Evolutionary conservation across 2,329 filamentous ascomycete genomes (phyloP).

Genomic region (Ophiostoma triangulosporum): DNA sequence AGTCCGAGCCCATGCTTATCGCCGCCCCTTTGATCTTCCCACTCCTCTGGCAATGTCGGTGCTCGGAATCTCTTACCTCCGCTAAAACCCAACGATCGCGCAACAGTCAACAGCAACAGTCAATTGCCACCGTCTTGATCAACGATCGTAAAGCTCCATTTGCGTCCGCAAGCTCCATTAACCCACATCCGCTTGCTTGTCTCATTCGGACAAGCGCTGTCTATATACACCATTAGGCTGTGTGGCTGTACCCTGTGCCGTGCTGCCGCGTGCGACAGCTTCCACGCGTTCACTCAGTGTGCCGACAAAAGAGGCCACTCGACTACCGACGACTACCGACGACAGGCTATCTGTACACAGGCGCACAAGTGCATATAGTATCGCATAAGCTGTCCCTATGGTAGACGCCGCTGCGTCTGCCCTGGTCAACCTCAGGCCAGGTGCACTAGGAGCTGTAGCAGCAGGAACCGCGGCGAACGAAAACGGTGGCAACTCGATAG

Average conservation of each 20-base stretch:
- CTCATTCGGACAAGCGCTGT: neutral
- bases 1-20: neutral
- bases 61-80: neutral
- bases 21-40: neutral
- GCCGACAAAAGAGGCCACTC: neutral
- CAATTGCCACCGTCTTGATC: too few relatives aligned
- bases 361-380: neutral
- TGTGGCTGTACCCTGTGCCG: too few relatives aligned
- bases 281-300: neutral
- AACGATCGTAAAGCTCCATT: too few relatives aligned
- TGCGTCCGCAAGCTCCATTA: neutral
- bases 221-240: neutral
- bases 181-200: neutral
- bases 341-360: neutral
- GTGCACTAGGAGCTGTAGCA: slow-evolving; percentile 2
- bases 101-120: neutral
- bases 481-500: too few relatives aligned
- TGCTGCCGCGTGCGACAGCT: neutral
- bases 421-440: slow-evolving; percentile 9
- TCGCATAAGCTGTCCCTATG: slow-evolving; percentile 1
- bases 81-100: neutral
- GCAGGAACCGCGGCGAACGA: neutral
- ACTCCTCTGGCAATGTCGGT: neutral
- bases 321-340: neutral
- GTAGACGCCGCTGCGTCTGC: slow-evolving; percentile 4